Conservation (phyloP, 805 yeast species). For the Teunomyces barrocoloradensis region DNA sequence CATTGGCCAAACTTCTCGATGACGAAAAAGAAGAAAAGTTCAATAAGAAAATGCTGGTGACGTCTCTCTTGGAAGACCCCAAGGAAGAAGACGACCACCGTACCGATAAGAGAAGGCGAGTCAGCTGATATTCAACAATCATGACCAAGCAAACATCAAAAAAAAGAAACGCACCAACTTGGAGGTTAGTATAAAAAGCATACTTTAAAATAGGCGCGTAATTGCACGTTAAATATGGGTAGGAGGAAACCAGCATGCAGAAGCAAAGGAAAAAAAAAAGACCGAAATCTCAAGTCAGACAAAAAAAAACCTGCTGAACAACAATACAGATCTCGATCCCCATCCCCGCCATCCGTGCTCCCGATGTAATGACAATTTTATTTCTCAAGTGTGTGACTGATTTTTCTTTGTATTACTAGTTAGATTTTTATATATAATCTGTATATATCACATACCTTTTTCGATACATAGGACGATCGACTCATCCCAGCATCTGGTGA, state of each 20-base stretch:
- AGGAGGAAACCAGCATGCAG: background rate
- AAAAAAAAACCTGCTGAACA: background rate
- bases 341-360: background rate
- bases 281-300: background rate
- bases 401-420: conserved; percentile 2
- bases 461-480: background rate
- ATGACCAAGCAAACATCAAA: background rate
- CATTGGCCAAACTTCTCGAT: conserved; percentile 12
- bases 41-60: conserved; percentile 21
- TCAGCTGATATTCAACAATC: background rate
- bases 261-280: background rate
- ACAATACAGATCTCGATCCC: background rate
- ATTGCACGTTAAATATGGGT: background rate
- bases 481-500: background rate
- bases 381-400: conserved; percentile 1
- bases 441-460: background rate
- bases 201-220: background rate
- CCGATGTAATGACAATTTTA: conserved; percentile 2
- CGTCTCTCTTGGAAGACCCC: conserved; percentile 19
- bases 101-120: conserved; percentile 1
- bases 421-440: background rate
- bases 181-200: background rate
- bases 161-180: background rate
- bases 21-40: conserved; percentile 7
- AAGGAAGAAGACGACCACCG: background rate